These are phyloP conservation scores for Stephanodiscus triporus DNA, from an alignment of 108 stramenopile genomes.

Conservation along the genomic window DNA sequence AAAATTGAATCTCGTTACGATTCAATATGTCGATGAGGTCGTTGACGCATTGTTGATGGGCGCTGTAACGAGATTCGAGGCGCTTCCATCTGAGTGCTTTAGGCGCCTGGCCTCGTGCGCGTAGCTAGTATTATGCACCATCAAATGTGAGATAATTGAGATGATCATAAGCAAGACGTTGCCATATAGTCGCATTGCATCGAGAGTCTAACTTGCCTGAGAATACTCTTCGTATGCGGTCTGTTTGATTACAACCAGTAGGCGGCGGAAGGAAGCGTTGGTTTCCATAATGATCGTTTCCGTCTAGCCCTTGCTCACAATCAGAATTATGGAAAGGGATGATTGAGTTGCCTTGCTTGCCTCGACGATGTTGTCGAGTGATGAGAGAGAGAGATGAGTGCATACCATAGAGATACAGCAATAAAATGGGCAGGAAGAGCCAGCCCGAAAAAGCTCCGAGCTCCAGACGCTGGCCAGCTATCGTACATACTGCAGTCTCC, in stretches of 20 bases:
- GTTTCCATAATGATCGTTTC: constrained; percentile 1
- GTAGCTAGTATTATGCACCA: not conserved
- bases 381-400: no score
- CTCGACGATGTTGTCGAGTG: no score
- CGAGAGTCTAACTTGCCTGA: constrained; percentile 90
- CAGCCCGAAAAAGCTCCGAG: no score
- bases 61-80: constrained; percentile 86
- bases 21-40: constrained; percentile 62
- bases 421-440: no score
- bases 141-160: constrained; percentile 69
- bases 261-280: constrained; percentile 46
- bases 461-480: no score
- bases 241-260: constrained; percentile 92
- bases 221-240: constrained; percentile 88
- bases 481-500: no score
- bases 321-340: not conserved
- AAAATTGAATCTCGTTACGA: constrained; percentile 73
- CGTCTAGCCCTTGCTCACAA: not conserved
- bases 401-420: no score
- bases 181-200: constrained; percentile 80
- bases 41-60: constrained; percentile 91
- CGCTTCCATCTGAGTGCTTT: constrained; percentile 95
- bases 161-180: constrained; percentile 76
- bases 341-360: not conserved
- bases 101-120: constrained; percentile 88